Conservation (phyloP, 2,329 filamentous ascomycete genomes). For the Beauveria caledonica region DNA sequence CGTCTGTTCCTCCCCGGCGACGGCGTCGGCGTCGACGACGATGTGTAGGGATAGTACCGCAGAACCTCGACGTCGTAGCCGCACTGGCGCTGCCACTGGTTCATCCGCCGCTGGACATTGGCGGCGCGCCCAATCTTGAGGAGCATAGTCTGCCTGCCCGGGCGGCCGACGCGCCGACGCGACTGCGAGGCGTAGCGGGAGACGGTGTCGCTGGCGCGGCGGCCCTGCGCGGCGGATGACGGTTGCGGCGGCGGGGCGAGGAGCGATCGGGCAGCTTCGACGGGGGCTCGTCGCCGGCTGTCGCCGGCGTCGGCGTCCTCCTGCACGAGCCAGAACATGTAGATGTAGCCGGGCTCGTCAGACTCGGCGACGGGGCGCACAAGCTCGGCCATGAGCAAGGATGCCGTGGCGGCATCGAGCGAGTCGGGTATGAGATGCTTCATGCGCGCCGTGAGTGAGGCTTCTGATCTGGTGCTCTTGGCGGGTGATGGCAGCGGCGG, state of each 20-base stretch:
- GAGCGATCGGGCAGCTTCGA: conserved; percentile 51
- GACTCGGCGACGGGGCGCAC: conserved; percentile 60
- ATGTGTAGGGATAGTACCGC: conserved; percentile 75
- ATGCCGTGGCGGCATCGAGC: conserved; percentile 59
- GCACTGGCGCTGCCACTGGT: conserved; percentile 91
- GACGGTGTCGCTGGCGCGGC: conserved; percentile 48
- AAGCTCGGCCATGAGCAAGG: conserved; percentile 67
- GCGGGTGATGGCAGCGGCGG: conserved; percentile 20
- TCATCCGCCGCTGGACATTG: conserved; percentile 85
- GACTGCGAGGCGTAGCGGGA: conserved; percentile 36
- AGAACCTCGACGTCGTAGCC: conserved; percentile 81
- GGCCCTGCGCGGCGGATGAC: conserved; percentile 32
- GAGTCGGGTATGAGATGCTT: conserved; percentile 56
- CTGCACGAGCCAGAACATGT: conserved; percentile 95
- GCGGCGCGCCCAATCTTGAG: conserved; percentile 60
- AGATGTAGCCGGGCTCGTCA: conserved; percentile 82
- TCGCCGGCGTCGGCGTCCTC: conserved; percentile 21
- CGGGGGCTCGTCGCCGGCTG: conserved; percentile 39
- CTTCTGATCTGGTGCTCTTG: conserved; percentile 24
- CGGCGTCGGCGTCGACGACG: neutral
- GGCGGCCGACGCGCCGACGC: neutral
- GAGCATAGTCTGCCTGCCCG: conserved; percentile 44
- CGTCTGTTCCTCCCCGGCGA: neutral
- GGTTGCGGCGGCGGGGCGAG: conserved; percentile 40
- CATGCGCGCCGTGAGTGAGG: conserved; percentile 23